Base-by-base conservation (phyloP, 1,139 yeast species). In the Diutina rugosa region DNA sequence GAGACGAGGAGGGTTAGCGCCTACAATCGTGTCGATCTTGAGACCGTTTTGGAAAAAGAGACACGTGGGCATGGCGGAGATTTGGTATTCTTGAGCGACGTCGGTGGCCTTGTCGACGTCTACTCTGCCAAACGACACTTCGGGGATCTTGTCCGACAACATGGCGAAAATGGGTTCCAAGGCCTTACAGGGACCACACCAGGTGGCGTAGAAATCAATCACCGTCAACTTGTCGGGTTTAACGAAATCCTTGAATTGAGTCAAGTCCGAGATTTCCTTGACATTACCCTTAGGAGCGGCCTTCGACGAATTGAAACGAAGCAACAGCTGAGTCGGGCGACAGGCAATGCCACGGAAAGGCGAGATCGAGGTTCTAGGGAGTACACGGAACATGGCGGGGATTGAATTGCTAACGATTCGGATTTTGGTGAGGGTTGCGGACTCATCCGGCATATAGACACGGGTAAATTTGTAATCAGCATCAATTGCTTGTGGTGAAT, bases 141-240 rank as follows among this genome's bases (percentile, higher is more conserved):
- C 49, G 10, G 55, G 80, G 63, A 60, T 72, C 70, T 64, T 67
- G 57, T 67, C 69, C 18, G 77, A 69, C 61, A 74, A 67, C 48
- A 63, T 63, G 38, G 65, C 70, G 56, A 73, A 67, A n/a, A 73
- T 65, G 4, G 78, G 79, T 55, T 72, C 76, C 55, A 74, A 64
- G 12, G 76, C 76, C 61, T 74, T 74, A 58, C 79, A 74, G 9
- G 79, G 79, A 2, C 78, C 78, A 63, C 79, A 74, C 79, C 79
- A 74, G 3, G 75, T 71, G 54, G 79, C 78, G 62, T 73, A 72
- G 60, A 74, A 74, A 59, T 74, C 79, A 51, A 74, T 66, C 3
- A 74, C 71, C 1, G 74, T 61, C 6, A 73, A 64, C 56, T 70
- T 68, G 44, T 49, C 44, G 4, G 41, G 21, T 14, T 29, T 30